Evolutionary conservation across 2,329 filamentous ascomycete genomes (phyloP), one percentile per base, ranked within the genome.

Genomic region (Phialophora expanda): DNA sequence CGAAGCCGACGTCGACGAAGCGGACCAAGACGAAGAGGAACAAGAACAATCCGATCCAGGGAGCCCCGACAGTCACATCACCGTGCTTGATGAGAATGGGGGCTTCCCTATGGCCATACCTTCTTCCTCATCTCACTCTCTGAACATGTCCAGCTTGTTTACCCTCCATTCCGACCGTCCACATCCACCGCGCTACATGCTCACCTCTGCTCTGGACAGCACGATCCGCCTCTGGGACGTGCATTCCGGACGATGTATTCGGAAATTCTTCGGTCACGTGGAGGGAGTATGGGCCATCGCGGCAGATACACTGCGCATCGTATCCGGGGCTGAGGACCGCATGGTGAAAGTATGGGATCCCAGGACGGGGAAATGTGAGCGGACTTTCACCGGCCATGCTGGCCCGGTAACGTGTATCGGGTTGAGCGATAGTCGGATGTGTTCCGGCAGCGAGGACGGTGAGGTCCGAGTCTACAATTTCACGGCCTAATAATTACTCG

Each of bases 341-440:
- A 96, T 94, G 87, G 91, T 97, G 73, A 98, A 98, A 81, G 88
- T 91, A 34, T 99, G 95, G 95, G 94, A 98, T 78, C 91, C 94
- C 17, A 84, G 93, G 64, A 93, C 91, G 1, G 95, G 95, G 30
- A 92, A 91, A 74, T 97, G 93, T 78, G 93, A 98, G 77, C 85
- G 93, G 56, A 98, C 93, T 2, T 94, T 97, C 75, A 93, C 92
- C 2, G 93, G 93, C 0, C 95, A 98, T 77, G 86, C 89, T 1
- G 94, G 92, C 0, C 93, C 95, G 0, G 93, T 98, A 2, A 98
- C 93, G 2, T 98, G 94, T 75, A 90, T 98, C 46, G 93, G 91
- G 1, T 82, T 99, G 6, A 96, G 92, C 73, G 95, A 98, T 75
- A 91, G 89, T 72, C 86, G 91, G 48, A 90, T 99, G 82, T 91